Conservation (phyloP, 2,329 filamentous ascomycete genomes). For the Nemania sp. region DNA sequence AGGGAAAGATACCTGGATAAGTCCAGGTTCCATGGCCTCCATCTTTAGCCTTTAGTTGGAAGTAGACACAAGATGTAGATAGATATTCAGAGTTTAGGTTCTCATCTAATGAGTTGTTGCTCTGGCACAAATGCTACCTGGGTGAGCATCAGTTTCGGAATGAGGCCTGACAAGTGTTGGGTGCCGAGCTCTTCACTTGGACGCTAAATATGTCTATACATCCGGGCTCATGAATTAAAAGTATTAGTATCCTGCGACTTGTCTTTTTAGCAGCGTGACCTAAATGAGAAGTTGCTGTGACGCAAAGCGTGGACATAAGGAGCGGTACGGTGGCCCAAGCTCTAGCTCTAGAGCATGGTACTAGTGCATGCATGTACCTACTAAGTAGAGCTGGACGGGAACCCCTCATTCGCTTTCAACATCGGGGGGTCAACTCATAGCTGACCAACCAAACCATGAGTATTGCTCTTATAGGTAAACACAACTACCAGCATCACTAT, state of each 20-base stretch:
- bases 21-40: conserved; percentile 41
- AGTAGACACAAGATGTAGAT: background rate
- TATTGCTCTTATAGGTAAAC: no score
- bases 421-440: no score
- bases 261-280: no score
- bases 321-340: conserved; percentile 25
- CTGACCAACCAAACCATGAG: no score
- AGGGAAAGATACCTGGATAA: conserved; percentile 67
- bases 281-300: conserved; percentile 4
- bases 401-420: no score
- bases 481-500: no score
- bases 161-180: background rate
- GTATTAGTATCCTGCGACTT: no score
- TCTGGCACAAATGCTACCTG: background rate
- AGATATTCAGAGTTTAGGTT: background rate
- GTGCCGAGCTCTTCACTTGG: background rate
- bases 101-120: background rate
- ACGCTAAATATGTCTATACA: background rate
- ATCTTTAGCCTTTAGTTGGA: conserved; percentile 37
- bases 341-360: background rate
- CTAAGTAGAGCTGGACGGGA: no score
- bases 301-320: background rate
- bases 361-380: background rate
- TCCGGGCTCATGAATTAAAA: background rate
- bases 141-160: background rate